phyloP scores from a whole-genome alignment of 2,329 filamentous ascomycete species.

The Aspergillus sp. region DNA sequence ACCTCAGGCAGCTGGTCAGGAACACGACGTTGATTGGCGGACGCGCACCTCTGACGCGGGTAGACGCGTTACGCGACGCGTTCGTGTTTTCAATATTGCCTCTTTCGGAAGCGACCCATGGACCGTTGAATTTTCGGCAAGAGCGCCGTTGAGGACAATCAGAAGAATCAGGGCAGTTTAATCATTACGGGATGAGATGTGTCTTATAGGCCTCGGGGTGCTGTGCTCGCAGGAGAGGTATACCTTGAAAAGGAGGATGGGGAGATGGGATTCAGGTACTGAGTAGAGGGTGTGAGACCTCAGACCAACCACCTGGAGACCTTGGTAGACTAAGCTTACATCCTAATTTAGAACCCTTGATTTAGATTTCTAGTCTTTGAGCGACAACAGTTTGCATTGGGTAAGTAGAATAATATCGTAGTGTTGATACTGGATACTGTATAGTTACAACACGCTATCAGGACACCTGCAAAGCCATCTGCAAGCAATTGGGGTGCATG shows the following conservation, averaged over 20 bases:
- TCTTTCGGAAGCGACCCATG: background rate
- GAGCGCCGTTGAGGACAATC: background rate
- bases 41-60: background rate
- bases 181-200: background rate
- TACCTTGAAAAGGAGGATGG: background rate
- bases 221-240: background rate
- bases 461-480: background rate
- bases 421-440: too few relatives aligned
- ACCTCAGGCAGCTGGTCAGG: background rate
- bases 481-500: slow-evolving; percentile 14
- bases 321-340: too few relatives aligned
- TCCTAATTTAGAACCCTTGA: too few relatives aligned
- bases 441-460: too few relatives aligned
- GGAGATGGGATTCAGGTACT: background rate
- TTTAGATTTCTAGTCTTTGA: too few relatives aligned
- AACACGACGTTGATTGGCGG: background rate
- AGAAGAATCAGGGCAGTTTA: too few relatives aligned
- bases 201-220: background rate
- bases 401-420: too few relatives aligned
- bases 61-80: slow-evolving; percentile 3
- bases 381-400: too few relatives aligned
- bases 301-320: background rate
- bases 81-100: slow-evolving; percentile 3
- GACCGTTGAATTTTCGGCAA: background rate
- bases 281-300: background rate